Base-by-base conservation (phyloP, 345 rosid genomes). In the Litchi chinensis region DNA sequence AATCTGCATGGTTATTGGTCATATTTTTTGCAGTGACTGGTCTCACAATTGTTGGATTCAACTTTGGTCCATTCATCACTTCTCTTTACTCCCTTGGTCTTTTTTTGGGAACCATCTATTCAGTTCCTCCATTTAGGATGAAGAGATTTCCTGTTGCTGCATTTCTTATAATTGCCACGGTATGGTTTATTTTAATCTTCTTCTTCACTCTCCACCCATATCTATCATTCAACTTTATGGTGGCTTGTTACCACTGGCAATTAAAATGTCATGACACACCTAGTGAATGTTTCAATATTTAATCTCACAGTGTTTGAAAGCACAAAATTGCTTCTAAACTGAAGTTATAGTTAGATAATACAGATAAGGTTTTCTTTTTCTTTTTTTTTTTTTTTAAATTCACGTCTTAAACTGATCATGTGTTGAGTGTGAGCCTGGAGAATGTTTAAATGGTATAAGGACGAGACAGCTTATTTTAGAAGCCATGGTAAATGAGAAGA, bases 101-200 rank as follows among this genome's bases (percentile, higher is more conserved):
- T 74, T 88, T 92, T 82, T 86, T 93, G 22, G 98, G 98, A 65
- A 95, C 98, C 77, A 93, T 93, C 76, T 95, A 95, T 82, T 95
- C 98, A 43, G 98, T 92, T 82, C 98, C 98, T 81, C 98, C 98
- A 18, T 69, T 95, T 79, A 89, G 98, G 86, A 81, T 93, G 93
- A 93, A 95, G 87, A 88, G 92, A 91, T 93, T 82, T 86, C 90
- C 95, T 10, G 89, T 93, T 65, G 93, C 92, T 44, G 99, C 99
- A 68, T 95, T 95, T 83, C 98, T 95, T 79, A 93, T 93, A 52
- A 95, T 95, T 79, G 98, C 98, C 13, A 93, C 90, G 86, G 98
- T 93, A 87, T 52, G 65, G 19, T 32, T 37, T 74, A 71, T 75
- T 50, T 39, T 32, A 10, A 74, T 18, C 24, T 18, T 76, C n/a